Conservation (phyloP, 139 green algal genomes). For the Haematococcus lacustris region DNA sequence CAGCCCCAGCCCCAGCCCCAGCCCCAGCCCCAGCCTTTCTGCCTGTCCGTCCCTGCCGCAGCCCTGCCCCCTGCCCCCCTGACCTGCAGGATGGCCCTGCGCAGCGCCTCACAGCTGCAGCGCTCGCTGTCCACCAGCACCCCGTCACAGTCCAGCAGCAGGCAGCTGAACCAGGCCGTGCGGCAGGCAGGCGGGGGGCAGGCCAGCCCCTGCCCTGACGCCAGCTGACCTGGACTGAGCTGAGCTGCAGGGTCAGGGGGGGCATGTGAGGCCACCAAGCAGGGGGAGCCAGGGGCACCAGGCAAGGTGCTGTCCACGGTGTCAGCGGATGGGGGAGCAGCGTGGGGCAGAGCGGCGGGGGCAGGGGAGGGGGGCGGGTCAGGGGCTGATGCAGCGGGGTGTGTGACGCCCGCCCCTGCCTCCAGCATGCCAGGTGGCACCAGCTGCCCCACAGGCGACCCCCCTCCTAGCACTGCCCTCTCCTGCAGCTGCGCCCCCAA, state of each 20-base stretch:
- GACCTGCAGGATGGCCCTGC: slow-evolving; percentile 44
- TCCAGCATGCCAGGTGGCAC: too few species aligned
- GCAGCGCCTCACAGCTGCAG: slow-evolving; percentile 60
- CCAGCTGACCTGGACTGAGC: background rate
- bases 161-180: slow-evolving; percentile 31
- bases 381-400: too few species aligned
- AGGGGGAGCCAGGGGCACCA: background rate
- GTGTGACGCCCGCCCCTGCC: too few species aligned
- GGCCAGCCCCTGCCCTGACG: background rate
- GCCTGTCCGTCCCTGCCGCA: background rate
- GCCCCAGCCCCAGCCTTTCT: background rate
- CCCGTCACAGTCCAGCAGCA: slow-evolving; percentile 77
- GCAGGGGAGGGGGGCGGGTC: too few species aligned
- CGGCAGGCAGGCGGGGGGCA: background rate
- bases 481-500: slow-evolving; percentile 1
- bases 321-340: background rate
- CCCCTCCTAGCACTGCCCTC: too few species aligned
- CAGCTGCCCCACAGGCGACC: too few species aligned
- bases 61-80: background rate
- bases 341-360: too few species aligned
- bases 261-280: too few species aligned
- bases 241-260: background rate
- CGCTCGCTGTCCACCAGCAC: slow-evolving; percentile 72
- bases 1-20: background rate
- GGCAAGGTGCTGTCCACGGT: background rate